A percentile compares a stretch with the other conserved stretches of the same genome.
Evolutionary conservation across 2,329 filamentous ascomycete genomes (phyloP).

Genomic region (Claviceps sp.): DNA sequence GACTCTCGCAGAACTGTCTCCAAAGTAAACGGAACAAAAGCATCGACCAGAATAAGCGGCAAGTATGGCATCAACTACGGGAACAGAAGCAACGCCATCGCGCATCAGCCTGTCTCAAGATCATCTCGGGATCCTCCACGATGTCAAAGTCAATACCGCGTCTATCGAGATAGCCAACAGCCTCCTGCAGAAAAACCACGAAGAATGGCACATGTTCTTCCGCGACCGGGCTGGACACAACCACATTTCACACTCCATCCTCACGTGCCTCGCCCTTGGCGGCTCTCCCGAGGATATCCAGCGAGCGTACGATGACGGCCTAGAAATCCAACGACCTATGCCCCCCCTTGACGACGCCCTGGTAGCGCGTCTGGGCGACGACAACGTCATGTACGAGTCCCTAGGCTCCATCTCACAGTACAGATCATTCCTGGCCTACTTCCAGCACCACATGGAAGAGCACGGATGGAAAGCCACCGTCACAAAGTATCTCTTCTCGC

Average conservation of each 20-base stretch:
- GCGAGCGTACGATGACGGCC: conserved; percentile 14
- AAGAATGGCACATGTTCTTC: conserved; percentile 18
- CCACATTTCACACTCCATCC: conserved; percentile 18
- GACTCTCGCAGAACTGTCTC: too few relatives aligned
- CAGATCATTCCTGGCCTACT: conserved; percentile 48
- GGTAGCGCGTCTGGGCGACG: conserved; percentile 9
- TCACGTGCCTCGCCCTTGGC: conserved; percentile 17
- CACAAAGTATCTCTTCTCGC: conserved; percentile 46
- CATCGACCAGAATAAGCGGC: too few relatives aligned
- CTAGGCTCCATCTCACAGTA: conserved; percentile 24
- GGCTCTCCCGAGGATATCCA: conserved; percentile 13
- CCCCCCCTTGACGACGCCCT: conserved; percentile 9
- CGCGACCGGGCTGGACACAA: conserved; percentile 15
- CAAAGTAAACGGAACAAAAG: too few relatives aligned
- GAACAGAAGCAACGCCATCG: neutral
- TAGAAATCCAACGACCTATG: conserved; percentile 13
- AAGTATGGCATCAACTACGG: too few relatives aligned
- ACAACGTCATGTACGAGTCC: neutral
- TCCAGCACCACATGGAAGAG: conserved; percentile 43
- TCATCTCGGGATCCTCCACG: neutral
- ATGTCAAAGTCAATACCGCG: neutral
- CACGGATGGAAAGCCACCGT: conserved; percentile 35
- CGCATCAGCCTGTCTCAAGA: neutral
- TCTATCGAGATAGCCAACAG: conserved; percentile 8
- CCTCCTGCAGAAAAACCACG: conserved; percentile 18